Base-by-base conservation (phyloP, 805 yeast species). In the Metschnikowia picachoensis region DNA sequence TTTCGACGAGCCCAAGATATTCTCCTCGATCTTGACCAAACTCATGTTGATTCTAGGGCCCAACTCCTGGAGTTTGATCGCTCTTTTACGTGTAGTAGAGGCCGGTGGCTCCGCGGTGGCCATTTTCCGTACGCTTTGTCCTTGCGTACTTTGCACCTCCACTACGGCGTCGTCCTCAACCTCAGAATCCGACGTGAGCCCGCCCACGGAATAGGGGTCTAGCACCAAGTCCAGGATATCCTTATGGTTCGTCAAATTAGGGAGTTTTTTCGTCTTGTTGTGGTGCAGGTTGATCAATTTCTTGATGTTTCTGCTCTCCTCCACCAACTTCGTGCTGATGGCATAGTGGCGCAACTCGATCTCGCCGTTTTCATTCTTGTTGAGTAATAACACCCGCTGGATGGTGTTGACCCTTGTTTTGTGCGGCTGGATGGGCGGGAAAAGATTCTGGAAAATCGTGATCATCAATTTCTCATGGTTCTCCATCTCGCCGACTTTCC, bases 341-440 rank as follows among this genome's bases (percentile, higher is more conserved):
- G 85, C 82, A 62, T 87, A 94, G 64, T 94, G 99, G 59, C 99
- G 81, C 52, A 92, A 62, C 51, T 90, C 95, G 44, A 94, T 83
- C 31, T 74, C 76, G 7, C 86, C 91, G 2, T 88, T 79, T 47
- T 78, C 82, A 60, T 83, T 85, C 59, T 83, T 86, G 63, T 85
- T 84, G 46, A 94, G 69, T 79, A 94, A 77, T 58, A 94, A 70
- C 16, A 94, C 98, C 60, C 99, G 77, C 58, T 82, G 85, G 44
- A 94, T 90, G 1, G 85, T 72, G 38, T 73, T 70, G 30, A 94
- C 83, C 53, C 82, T 82, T 15, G 95, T 86, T 47, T 73, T 68
- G 53, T 88, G 88, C 3, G 97, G 97, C 48, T 89, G 85, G 54
- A 94, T 84, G 16, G 99, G 88, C 7, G 99, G 99, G 65, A 92